Percentiles rank a stretch among this genome's conserved stretches.
These are phyloP conservation scores for Xylaria bambusicola DNA, from an alignment of 495 filamentous ascomycete genomes.

Conservation along the genomic window DNA sequence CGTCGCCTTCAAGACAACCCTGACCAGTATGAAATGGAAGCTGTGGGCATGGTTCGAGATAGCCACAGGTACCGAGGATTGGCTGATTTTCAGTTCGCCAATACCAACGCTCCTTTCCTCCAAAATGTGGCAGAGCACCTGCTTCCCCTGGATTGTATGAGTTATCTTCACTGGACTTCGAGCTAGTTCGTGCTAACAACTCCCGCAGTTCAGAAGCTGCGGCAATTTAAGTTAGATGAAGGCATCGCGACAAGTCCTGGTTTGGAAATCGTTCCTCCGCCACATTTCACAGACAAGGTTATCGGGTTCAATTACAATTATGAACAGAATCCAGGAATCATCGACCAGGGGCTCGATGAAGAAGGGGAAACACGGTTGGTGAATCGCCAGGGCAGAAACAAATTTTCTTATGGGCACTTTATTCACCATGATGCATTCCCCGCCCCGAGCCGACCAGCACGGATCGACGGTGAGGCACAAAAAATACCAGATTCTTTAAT, in stretches of 20 bases:
- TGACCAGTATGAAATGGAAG: slow-evolving; percentile 66
- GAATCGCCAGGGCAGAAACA: slow-evolving; percentile 37
- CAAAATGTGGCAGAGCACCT: slow-evolving; percentile 64
- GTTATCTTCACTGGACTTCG: not conserved
- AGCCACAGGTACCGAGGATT: slow-evolving; percentile 82
- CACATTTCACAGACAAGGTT: slow-evolving; percentile 66
- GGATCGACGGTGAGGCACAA: slow-evolving; percentile 43
- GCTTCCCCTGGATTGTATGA: slow-evolving; percentile 63
- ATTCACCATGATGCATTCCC: slow-evolving; percentile 57
- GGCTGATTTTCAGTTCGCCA: slow-evolving; percentile 76
- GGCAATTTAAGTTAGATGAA: slow-evolving; percentile 70
- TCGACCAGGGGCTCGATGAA: slow-evolving; percentile 36
- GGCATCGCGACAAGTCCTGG: slow-evolving; percentile 57
- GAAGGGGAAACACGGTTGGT: slow-evolving; percentile 21
- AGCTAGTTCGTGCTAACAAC: slow-evolving; percentile 12
- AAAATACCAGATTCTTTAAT: slow-evolving; percentile 58
- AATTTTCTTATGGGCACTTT: slow-evolving; percentile 62
- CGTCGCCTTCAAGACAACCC: slow-evolving; percentile 72
- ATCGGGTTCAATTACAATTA: slow-evolving; percentile 70
- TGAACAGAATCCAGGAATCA: slow-evolving; percentile 54
- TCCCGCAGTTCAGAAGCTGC: slow-evolving; percentile 62
- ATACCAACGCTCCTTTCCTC: slow-evolving; percentile 62
- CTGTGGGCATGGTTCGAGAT: slow-evolving; percentile 69
- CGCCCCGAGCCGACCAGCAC: slow-evolving; percentile 38
- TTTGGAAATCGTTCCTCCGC: slow-evolving; percentile 77